A percentile compares a stretch with the other conserved stretches of the same genome.
phyloP scores from a whole-genome alignment of 805 yeast genomes.

The Lachancea nothofagi region DNA sequence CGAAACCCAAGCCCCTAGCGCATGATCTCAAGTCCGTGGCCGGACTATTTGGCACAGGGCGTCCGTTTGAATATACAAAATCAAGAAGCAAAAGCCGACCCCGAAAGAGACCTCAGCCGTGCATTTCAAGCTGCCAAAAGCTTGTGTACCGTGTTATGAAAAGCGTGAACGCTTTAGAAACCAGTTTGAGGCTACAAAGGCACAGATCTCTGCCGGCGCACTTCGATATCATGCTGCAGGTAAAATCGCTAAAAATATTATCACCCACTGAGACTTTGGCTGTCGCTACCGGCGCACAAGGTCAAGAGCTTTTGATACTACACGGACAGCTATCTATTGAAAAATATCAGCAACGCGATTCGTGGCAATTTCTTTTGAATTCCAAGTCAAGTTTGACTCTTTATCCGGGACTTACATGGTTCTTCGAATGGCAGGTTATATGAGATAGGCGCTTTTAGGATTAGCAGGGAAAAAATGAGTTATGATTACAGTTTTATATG shows the following conservation, averaged over 20 bases:
- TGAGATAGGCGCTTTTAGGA: background rate
- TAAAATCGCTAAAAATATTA: background rate
- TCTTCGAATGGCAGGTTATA: constrained; percentile 6
- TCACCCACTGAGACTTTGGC: constrained; percentile 5
- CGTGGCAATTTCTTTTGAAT: background rate
- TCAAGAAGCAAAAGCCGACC: background rate
- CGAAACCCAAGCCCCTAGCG: background rate
- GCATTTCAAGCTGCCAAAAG: background rate
- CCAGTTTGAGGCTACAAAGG: constrained; percentile 6
- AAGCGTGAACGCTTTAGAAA: constrained; percentile 5
- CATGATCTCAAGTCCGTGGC: background rate
- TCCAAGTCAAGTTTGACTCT: constrained; percentile 5
- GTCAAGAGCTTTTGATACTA: background rate
- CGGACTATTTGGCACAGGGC: background rate
- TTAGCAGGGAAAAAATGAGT: background rate
- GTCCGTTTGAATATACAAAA: background rate
- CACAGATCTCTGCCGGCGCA: background rate
- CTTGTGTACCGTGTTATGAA: constrained; percentile 1
- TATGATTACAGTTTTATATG: constrained; percentile 2
- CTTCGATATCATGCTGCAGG: constrained; percentile 3
- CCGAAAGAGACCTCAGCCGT: background rate
- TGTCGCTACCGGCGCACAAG: background rate
- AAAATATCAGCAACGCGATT: background rate
- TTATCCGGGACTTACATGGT: constrained; percentile 8
- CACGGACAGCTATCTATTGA: background rate